A percentile compares a stretch with the other conserved stretches of the same genome.
These are phyloP conservation scores for Elongisporangium prolatum DNA, from an alignment of 352 stramenopile genomes.

Conservation along the genomic window DNA sequence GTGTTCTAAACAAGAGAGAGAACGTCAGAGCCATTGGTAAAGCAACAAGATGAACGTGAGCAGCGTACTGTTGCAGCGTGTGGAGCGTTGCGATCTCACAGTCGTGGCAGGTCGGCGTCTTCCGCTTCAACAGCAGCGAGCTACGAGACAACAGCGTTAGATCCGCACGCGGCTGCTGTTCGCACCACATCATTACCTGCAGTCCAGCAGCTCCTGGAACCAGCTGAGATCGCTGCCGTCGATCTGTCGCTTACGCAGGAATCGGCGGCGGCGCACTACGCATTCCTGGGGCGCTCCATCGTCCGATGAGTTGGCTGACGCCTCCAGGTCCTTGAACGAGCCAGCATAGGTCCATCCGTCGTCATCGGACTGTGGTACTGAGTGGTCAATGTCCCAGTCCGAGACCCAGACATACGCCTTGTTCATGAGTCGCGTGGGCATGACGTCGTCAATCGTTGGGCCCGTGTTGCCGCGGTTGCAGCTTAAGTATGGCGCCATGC, in stretches of 20 bases:
- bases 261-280: constrained; percentile 40
- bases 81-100: constrained; percentile 51
- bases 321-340: constrained; percentile 31
- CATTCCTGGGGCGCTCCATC: constrained; percentile 10
- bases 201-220: constrained; percentile 80
- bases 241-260: constrained; percentile 63
- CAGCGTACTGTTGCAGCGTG: constrained; percentile 48
- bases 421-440: constrained; percentile 55
- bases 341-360: constrained; percentile 74
- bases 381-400: constrained; percentile 56
- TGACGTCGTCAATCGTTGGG: constrained; percentile 48
- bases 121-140: constrained; percentile 63
- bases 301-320: constrained; percentile 5
- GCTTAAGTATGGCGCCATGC: constrained; percentile 51
- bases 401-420: constrained; percentile 73
- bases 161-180: neutral
- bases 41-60: neutral
- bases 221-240: constrained; percentile 73
- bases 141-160: constrained; percentile 12
- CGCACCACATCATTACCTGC: constrained; percentile 31
- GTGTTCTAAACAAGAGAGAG: constrained; percentile 19
- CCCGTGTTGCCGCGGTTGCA: constrained; percentile 60
- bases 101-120: constrained; percentile 67
- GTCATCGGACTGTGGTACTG: constrained; percentile 42
- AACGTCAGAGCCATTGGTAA: constrained; percentile 8